These are phyloP conservation scores for Tulasnella calospora DNA, from an alignment of 768 basidiomycete species.

Conservation along the genomic window DNA sequence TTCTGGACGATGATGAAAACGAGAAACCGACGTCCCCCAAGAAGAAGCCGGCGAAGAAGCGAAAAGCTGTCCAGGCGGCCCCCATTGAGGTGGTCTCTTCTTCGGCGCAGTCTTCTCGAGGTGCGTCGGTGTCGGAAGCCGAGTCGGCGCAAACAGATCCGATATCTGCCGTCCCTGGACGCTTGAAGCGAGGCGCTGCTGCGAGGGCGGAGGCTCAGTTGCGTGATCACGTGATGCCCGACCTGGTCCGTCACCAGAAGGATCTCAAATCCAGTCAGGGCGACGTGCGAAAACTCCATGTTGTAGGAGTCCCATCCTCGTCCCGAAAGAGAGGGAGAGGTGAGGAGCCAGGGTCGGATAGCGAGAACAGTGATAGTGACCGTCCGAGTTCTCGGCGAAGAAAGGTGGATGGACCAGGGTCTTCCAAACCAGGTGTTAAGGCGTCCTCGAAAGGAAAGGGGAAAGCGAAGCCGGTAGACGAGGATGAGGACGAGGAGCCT, in stretches of 20 bases:
- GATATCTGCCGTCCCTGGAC: conserved; percentile 29
- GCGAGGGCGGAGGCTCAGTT: conserved; percentile 48
- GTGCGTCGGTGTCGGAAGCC: background rate
- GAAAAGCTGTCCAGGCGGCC: background rate
- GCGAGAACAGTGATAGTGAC: conserved; percentile 7
- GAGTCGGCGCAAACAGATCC: background rate
- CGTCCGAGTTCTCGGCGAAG: background rate
- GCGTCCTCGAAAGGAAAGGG: conserved; percentile 2
- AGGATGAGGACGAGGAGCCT: background rate
- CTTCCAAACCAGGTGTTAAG: background rate
- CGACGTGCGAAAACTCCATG: background rate
- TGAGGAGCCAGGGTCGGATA: conserved; percentile 1
- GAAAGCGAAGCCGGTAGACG: background rate
- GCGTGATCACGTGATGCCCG: conserved; percentile 64
- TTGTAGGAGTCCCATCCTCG: background rate
- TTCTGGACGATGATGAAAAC: conserved; percentile 4
- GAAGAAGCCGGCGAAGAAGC: background rate
- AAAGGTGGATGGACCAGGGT: background rate
- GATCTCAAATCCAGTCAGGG: conserved; percentile 46
- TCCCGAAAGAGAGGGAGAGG: background rate
- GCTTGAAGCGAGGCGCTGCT: conserved; percentile 46
- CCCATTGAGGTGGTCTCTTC: background rate
- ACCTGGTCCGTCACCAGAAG: conserved; percentile 62
- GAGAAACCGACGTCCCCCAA: conserved; percentile 5
- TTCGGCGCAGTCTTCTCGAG: background rate